Base-by-base conservation (phyloP, 768 basidiomycete genomes). In the Auricularia auricula-judae region DNA sequence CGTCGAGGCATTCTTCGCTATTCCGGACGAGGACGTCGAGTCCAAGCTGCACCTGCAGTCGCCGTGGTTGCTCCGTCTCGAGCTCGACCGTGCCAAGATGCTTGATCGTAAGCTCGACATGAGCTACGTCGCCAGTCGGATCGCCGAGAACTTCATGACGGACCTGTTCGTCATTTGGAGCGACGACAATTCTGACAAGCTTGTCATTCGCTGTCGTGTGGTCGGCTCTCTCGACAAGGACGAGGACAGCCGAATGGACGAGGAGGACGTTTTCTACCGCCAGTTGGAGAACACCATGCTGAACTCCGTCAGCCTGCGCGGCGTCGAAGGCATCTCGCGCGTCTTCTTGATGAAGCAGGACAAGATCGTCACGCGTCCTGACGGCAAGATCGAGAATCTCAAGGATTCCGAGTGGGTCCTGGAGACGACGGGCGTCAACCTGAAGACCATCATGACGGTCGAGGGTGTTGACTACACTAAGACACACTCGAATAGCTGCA, bases 121-220 rank as follows among this genome's bases (percentile, higher is more conserved):
- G 92, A 82, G 88, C 59, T 91, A 93, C 68, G 95, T 98, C 53
- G 95, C 94, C 4, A 87, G 89, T 67, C 87, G 90, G 51, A 98
- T 99, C 65, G 89, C 90, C 21, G 91, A 93, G 74, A 94, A 86
- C 68, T 98, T 98, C 81, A 91, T 93, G 73, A 88, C 91, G 2
- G 96, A 98, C 72, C 79, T 98, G 14, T 98, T 98, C 74, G 93
- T 98, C 74, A 97, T 98, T 68, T 97, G 94, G 90, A 94, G 92
- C 68, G 96, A 98, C 81, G 96, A 98, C 75, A 98, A 97, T 76
- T 91, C 96, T 2, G 92, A 96, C 76, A 98, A 98, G 78, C 85
- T 98, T 11, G 84, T 98, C 70, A 90, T 99, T 69, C 96, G 97
- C 56, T 96, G 97, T 74, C 92, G 97, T 80, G 89, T 98, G 7